Evolutionary conservation across 305 asterid species (phyloP).

Genomic region (Solanum hybrid): DNA sequence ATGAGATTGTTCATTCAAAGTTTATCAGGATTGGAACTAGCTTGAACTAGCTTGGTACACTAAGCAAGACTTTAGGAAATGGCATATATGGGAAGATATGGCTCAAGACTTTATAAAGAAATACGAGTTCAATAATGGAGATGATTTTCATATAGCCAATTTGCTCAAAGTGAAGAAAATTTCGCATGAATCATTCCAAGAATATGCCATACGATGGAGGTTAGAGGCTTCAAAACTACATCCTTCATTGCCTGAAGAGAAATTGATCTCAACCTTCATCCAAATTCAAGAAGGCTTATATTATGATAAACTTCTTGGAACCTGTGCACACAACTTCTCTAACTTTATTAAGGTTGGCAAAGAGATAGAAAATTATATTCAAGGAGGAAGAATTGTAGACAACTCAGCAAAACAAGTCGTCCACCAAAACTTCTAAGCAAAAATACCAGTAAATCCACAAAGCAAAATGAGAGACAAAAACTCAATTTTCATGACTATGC

Average conservation of each 20-base stretch:
- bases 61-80: background rate
- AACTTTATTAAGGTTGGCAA: too few species aligned
- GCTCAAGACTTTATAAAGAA: background rate
- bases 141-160: background rate
- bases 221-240: background rate
- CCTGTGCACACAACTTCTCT: too few species aligned
- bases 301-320: background rate
- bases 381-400: too few species aligned
- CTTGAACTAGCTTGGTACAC: background rate
- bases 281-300: too few species aligned
- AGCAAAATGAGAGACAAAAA: too few species aligned
- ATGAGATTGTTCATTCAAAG: background rate
- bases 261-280: background rate
- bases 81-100: background rate
- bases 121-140: background rate
- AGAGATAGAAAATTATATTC: too few species aligned
- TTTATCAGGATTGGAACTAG: background rate
- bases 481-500: too few species aligned
- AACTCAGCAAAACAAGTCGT: too few species aligned
- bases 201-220: background rate
- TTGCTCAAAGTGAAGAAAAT: background rate
- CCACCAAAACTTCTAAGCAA: too few species aligned
- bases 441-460: too few species aligned
- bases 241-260: background rate
- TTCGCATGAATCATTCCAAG: background rate